Conservation (phyloP, 495 filamentous ascomycete genomes). For the Pyrenopolyporus hunteri region DNA sequence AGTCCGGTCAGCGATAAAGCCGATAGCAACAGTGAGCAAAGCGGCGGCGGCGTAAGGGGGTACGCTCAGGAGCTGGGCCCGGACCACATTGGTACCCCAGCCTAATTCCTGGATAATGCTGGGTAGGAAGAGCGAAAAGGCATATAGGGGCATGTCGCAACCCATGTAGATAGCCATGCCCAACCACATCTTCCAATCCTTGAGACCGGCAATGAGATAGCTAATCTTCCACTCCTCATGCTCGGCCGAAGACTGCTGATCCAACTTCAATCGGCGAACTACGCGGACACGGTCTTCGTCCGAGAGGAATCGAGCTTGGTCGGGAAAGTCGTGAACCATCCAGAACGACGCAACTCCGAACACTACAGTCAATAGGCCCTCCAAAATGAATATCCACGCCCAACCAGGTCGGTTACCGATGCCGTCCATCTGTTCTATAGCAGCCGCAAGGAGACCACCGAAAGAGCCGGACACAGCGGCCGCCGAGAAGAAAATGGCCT, state of each 20-base stretch:
- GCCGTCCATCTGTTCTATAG: conserved; percentile 76
- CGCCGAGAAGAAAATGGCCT: conserved; percentile 89
- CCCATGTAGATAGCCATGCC: conserved; percentile 84
- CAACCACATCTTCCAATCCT: conserved; percentile 87
- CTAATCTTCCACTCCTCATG: conserved; percentile 79
- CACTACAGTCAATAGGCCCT: conserved; percentile 76
- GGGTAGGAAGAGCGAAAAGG: conserved; percentile 89
- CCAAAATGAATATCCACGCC: conserved; percentile 86
- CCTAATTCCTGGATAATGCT: conserved; percentile 80
- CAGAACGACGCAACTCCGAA: conserved; percentile 78
- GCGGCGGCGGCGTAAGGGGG: conserved; percentile 89
- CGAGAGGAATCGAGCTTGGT: conserved; percentile 78
- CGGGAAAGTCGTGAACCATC: conserved; percentile 90
- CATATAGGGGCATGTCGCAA: conserved; percentile 76
- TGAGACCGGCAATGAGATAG: conserved; percentile 77
- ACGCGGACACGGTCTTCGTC: conserved; percentile 76
- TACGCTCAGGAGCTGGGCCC: conserved; percentile 81
- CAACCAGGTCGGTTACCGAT: conserved; percentile 70
- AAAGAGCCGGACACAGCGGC: conserved; percentile 86
- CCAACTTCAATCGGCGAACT: conserved; percentile 70
- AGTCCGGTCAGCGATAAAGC: conserved; percentile 81
- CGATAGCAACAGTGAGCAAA: conserved; percentile 74
- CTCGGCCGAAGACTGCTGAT: conserved; percentile 78
- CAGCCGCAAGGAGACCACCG: conserved; percentile 80
- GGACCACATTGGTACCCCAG: conserved; percentile 61